phyloP scores from a whole-genome alignment of 139 green algal species.

The Chlorella sp. region DNA sequence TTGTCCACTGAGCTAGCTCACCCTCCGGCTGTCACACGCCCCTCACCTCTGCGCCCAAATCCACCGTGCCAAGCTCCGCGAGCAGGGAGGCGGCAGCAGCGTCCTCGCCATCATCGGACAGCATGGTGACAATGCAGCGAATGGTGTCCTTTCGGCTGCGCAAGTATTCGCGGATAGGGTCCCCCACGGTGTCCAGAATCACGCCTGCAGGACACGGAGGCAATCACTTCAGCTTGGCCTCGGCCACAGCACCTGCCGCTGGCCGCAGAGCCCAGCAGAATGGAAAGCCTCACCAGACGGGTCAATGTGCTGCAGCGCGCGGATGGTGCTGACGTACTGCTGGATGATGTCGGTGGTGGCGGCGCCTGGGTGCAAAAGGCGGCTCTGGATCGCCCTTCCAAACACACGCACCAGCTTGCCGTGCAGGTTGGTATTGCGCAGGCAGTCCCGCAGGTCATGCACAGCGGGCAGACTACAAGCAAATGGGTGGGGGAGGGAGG shows the following conservation, averaged over 20 bases:
- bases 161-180: conserved; percentile 82
- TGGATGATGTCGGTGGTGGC: conserved; percentile 88
- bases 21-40: too few species aligned
- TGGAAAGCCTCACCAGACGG: conserved; percentile 16
- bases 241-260: too few species aligned
- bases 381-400: conserved; percentile 24
- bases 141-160: conserved; percentile 81
- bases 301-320: conserved; percentile 62
- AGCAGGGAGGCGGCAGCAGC: conserved; percentile 45
- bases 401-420: conserved; percentile 39
- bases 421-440: conserved; percentile 73
- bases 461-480: conserved; percentile 57
- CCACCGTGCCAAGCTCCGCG: conserved; percentile 65
- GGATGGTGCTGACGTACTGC: conserved; percentile 89
- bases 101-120: conserved; percentile 78
- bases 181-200: conserved; percentile 76
- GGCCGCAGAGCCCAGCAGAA: too few species aligned
- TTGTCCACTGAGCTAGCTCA: too few species aligned
- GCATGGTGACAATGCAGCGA: conserved; percentile 88
- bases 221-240: too few species aligned
- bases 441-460: conserved; percentile 70
- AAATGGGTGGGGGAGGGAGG: neutral
- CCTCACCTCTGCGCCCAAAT: conserved; percentile 8
- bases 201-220: conserved; percentile 65
- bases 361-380: conserved; percentile 87